These are phyloP conservation scores for Venturiaceae sp. DNA, from an alignment of 2,329 filamentous ascomycete species.

Conservation along the genomic window DNA sequence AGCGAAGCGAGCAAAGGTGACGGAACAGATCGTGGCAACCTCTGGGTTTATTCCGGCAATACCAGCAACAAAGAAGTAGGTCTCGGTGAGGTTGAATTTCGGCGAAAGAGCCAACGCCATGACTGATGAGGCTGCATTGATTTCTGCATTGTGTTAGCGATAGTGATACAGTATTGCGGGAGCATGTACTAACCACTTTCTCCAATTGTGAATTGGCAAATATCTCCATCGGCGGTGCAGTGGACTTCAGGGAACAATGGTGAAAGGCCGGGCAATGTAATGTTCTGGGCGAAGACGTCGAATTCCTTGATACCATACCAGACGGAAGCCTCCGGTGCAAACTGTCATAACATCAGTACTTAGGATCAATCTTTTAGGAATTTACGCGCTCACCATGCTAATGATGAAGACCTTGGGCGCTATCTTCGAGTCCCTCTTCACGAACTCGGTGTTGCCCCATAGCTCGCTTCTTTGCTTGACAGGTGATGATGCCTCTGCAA, in stretches of 20 bases:
- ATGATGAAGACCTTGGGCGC: conserved; percentile 54
- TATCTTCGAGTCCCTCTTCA: conserved; percentile 31
- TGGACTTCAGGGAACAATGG: conserved; percentile 55
- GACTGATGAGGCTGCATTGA: conserved; percentile 63
- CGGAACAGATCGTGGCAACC: conserved; percentile 53
- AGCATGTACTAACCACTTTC: conserved; percentile 30
- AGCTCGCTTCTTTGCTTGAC: not conserved
- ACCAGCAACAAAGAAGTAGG: conserved; percentile 63
- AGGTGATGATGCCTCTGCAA: not conserved
- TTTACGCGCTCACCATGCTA: conserved; percentile 34
- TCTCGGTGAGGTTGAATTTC: conserved; percentile 52
- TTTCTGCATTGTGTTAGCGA: conserved; percentile 36
- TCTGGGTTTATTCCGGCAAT: conserved; percentile 69
- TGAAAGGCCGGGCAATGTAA: conserved; percentile 53
- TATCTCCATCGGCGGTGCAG: conserved; percentile 48
- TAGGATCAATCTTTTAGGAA: not conserved
- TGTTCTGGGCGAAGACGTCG: conserved; percentile 46
- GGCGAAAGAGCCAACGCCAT: conserved; percentile 52
- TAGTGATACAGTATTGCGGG: not conserved
- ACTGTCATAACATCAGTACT: conserved; percentile 15
- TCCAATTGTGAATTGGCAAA: conserved; percentile 62
- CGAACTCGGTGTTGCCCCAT: not conserved
- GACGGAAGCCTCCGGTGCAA: conserved; percentile 23
- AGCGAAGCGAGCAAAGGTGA: conserved; percentile 59
- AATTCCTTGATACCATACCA: conserved; percentile 51